These are phyloP conservation scores for Pseudogymnoascus sp. DNA, from an alignment of 2,329 filamentous ascomycete genomes.

Conservation along the genomic window DNA sequence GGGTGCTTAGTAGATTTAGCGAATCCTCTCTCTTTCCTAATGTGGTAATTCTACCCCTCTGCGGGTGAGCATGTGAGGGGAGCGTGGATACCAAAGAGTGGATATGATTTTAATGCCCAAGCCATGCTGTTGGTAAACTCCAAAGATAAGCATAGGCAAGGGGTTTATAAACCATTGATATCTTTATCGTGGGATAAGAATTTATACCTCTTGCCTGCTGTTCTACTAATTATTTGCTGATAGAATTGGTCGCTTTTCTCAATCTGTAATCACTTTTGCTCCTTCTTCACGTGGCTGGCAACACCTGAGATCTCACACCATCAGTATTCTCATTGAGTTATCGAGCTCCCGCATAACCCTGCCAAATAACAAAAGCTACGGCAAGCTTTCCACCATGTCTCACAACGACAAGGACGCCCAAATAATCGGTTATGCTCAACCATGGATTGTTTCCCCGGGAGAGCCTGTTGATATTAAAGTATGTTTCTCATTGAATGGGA, in stretches of 20 bases:
- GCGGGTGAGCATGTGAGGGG: background rate
- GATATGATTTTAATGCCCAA: background rate
- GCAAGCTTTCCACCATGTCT: background rate
- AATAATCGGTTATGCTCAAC: constrained; percentile 21
- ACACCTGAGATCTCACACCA: background rate
- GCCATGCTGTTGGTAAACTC: background rate
- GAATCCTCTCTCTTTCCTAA: background rate
- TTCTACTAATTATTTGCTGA: background rate
- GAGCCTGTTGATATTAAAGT: constrained; percentile 20
- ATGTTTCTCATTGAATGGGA: background rate
- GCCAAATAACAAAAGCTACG: background rate
- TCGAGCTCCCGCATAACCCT: background rate
- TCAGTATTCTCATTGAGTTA: background rate
- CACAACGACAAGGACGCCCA: constrained; percentile 7
- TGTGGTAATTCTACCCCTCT: background rate
- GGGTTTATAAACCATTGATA: constrained; percentile 7
- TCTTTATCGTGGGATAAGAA: background rate
- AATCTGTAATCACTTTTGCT: background rate
- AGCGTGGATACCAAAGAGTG: background rate
- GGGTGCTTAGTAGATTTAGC: background rate
- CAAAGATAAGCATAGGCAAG: background rate
- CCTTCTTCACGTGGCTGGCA: background rate
- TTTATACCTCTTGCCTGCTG: background rate
- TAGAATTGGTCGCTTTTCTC: background rate
- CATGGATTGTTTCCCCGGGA: constrained; percentile 21